Percentiles rank a stretch among this genome's conserved stretches.
Conservation (phyloP, 2,329 filamentous ascomycete species). For the Calonectria hawksworthii region DNA sequence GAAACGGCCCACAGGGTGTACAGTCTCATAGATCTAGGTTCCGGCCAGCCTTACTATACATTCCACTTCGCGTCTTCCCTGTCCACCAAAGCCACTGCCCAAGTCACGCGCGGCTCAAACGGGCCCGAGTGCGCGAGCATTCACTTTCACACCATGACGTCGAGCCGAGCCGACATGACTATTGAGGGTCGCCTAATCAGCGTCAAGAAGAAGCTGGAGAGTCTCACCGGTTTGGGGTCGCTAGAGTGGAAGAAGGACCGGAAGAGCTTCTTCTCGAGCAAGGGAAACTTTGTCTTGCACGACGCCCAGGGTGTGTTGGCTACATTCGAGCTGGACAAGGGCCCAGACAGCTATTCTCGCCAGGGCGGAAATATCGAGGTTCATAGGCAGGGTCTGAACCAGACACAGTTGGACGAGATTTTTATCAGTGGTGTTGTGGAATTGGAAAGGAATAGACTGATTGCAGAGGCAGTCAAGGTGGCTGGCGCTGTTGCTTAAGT, state of each 20-base stretch:
- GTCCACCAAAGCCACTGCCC: not conserved
- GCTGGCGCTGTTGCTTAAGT: not conserved
- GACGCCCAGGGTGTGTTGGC: not conserved
- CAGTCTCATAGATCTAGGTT: not conserved
- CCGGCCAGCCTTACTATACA: not conserved
- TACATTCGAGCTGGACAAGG: not conserved
- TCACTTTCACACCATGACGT: not conserved
- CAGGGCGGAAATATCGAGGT: not conserved
- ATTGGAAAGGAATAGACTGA: not conserved
- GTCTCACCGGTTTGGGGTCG: not conserved
- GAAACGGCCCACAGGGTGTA: not conserved
- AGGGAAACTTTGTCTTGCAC: not conserved
- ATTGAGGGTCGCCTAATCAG: not conserved
- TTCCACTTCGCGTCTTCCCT: not conserved
- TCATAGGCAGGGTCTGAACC: not conserved
- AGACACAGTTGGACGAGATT: not conserved
- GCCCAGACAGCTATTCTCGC: not conserved
- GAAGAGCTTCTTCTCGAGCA: not conserved
- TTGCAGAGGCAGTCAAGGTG: not conserved
- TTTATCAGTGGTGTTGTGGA: not conserved
- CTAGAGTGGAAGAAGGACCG: constrained; percentile 6
- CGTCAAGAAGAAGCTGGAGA: not conserved
- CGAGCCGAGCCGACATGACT: not conserved
- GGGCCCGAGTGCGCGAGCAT: not conserved
- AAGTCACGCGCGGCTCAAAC: not conserved